Conservation (phyloP, 306 rosid species). For the Cotoneaster glaucophyllus region DNA sequence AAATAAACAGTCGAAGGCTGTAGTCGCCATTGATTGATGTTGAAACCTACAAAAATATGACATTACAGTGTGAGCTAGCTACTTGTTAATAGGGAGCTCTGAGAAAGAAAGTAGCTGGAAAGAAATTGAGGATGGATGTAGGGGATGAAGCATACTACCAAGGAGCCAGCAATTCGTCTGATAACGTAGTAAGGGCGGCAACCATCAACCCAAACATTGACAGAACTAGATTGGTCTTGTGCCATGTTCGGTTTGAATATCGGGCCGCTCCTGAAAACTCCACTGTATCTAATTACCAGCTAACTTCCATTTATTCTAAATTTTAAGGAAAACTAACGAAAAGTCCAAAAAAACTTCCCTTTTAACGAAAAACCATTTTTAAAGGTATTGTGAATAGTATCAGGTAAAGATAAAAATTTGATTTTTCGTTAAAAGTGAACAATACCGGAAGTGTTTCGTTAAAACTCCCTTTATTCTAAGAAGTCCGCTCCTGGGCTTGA, state of each 20-base stretch:
- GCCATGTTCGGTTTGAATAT: neutral
- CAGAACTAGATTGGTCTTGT: neutral
- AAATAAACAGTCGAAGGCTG: slow-evolving; percentile 3
- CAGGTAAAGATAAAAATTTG: too few relatives aligned
- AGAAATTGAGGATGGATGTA: neutral
- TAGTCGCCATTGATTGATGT: neutral
- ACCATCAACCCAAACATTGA: neutral
- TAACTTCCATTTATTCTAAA: neutral
- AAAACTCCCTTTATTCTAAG: neutral
- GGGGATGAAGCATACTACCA: neutral
- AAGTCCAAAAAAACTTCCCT: too few relatives aligned
- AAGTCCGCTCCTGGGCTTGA: neutral
- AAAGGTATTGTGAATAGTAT: too few relatives aligned
- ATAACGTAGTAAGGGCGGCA: neutral
- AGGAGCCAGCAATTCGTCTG: neutral
- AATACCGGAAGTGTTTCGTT: too few relatives aligned
- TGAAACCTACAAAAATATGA: neutral
- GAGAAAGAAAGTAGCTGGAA: neutral
- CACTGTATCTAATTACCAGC: neutral
- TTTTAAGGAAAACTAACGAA: too few relatives aligned
- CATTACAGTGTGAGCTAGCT: neutral
- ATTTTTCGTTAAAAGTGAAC: too few relatives aligned
- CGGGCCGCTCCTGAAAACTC: neutral
- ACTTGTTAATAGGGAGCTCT: neutral
- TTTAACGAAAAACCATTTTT: too few relatives aligned